Percentiles rank a stretch among this genome's conserved stretches.
These are phyloP conservation scores for Candida albicans DNA, from an alignment of 1,139 yeast species.

Conservation along the genomic window DNA sequence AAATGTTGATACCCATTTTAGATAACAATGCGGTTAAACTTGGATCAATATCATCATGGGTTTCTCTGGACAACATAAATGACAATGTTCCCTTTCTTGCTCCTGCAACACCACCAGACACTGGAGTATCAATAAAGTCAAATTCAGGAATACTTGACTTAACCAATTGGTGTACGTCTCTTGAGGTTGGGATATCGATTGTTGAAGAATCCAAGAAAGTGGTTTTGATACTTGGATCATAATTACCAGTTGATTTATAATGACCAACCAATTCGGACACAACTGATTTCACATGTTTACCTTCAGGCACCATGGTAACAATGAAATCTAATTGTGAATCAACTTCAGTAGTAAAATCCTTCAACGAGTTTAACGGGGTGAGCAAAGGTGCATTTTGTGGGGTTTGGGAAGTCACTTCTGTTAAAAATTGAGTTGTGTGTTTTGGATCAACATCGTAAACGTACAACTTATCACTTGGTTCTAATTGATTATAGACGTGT, in stretches of 20 bases:
- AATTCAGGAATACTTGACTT: conserved; percentile 32
- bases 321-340: conserved; percentile 43
- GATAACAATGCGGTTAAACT: conserved; percentile 31
- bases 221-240: conserved; percentile 15
- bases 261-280: conserved; percentile 39
- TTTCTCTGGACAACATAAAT: conserved; percentile 53
- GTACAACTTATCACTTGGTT: conserved; percentile 39
- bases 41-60: conserved; percentile 28
- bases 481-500: conserved; percentile 47
- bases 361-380: conserved; percentile 23
- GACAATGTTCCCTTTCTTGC: conserved; percentile 57
- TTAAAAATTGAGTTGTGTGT: conserved; percentile 30
- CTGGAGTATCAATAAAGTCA: conserved; percentile 59
- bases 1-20: conserved; percentile 53
- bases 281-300: conserved; percentile 50
- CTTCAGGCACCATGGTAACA: conserved; percentile 62
- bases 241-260: conserved; percentile 21
- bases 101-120: conserved; percentile 62
- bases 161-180: conserved; percentile 39
- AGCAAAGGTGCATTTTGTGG: conserved; percentile 25
- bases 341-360: conserved; percentile 37
- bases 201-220: conserved; percentile 55
- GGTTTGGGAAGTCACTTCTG: conserved; percentile 23
- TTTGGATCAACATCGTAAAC: conserved; percentile 45
- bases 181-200: conserved; percentile 53